These are phyloP conservation scores for Cyberlindnera euphorbiae DNA, from an alignment of 805 yeast species.

Conservation along the genomic window DNA sequence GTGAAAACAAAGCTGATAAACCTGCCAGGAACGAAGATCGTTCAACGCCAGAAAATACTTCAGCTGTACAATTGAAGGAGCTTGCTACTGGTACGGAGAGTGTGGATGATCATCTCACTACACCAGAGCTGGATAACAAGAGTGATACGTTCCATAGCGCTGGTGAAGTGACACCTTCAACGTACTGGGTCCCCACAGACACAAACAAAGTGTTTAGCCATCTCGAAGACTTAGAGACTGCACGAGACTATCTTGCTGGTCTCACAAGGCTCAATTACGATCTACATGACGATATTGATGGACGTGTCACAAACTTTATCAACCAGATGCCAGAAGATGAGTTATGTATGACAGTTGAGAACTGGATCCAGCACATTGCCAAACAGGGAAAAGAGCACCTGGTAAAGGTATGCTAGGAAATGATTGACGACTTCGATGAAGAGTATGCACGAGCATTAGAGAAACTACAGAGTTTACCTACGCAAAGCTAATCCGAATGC, in stretches of 20 bases:
- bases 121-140: constrained; percentile 15
- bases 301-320: constrained; percentile 58
- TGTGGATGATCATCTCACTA: not conserved
- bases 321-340: constrained; percentile 68
- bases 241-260: constrained; percentile 24
- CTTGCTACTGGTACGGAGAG: too few species aligned
- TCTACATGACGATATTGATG: constrained; percentile 59
- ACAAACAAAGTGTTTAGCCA: constrained; percentile 24
- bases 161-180: constrained; percentile 6
- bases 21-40: too few species aligned
- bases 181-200: constrained; percentile 28
- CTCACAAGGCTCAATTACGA: constrained; percentile 24
- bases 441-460: constrained; percentile 50
- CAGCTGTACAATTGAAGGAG: too few species aligned
- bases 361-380: constrained; percentile 63
- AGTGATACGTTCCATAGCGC: constrained; percentile 13
- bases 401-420: constrained; percentile 38
- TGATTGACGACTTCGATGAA: constrained; percentile 42
- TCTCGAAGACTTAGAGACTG: constrained; percentile 29
- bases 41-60: too few species aligned
- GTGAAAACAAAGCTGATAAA: too few species aligned
- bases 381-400: constrained; percentile 47
- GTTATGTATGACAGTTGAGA: constrained; percentile 59
- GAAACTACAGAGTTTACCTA: constrained; percentile 34
- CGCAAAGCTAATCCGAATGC: constrained; percentile 1